Percentiles rank a stretch among this genome's conserved stretches.
These are phyloP conservation scores for Trametes elegans DNA, from an alignment of 768 basidiomycete genomes.

Conservation along the genomic window DNA sequence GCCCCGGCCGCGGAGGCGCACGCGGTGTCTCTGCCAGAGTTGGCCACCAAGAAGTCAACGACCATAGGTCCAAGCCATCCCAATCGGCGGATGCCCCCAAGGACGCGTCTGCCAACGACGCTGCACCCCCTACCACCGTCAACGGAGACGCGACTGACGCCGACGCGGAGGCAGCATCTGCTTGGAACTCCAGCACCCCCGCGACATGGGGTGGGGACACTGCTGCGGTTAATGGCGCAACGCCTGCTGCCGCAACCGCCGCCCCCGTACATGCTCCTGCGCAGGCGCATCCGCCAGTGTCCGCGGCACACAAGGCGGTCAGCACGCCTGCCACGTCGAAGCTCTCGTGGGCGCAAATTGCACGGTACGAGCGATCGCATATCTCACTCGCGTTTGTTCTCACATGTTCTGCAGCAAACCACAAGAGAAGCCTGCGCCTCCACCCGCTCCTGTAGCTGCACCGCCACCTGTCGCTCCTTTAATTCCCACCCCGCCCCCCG, in stretches of 20 bases:
- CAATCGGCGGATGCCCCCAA: conserved; percentile 23
- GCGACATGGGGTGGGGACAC: conserved; percentile 30
- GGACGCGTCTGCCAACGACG: conserved; percentile 23
- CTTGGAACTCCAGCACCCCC: conserved; percentile 29
- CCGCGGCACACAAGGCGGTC: conserved; percentile 23
- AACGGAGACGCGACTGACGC: conserved; percentile 32
- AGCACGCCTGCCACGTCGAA: conserved; percentile 74
- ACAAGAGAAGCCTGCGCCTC: conserved; percentile 60
- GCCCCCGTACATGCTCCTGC: conserved; percentile 33
- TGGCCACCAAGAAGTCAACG: conserved; percentile 39
- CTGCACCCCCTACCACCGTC: conserved; percentile 24
- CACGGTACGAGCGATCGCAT: conserved; percentile 47
- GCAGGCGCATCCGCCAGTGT: conserved; percentile 23
- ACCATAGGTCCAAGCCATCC: conserved; percentile 36
- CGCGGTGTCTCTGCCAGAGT: conserved; percentile 49
- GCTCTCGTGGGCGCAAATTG: conserved; percentile 85
- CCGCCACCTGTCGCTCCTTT: conserved; percentile 25
- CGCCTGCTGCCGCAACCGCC: conserved; percentile 34
- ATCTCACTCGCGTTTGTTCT: too few relatives aligned
- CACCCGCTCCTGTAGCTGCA: conserved; percentile 32
- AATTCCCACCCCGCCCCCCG: conserved; percentile 29
- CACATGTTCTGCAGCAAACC: conserved; percentile 39
- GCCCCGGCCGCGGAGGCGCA: conserved; percentile 38
- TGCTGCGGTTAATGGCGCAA: conserved; percentile 27
- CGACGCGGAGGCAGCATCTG: conserved; percentile 29